Percentiles rank a stretch among this genome's conserved stretches.
Conservation (phyloP, 2,329 filamentous ascomycete species). For the Xylaria sp. region DNA sequence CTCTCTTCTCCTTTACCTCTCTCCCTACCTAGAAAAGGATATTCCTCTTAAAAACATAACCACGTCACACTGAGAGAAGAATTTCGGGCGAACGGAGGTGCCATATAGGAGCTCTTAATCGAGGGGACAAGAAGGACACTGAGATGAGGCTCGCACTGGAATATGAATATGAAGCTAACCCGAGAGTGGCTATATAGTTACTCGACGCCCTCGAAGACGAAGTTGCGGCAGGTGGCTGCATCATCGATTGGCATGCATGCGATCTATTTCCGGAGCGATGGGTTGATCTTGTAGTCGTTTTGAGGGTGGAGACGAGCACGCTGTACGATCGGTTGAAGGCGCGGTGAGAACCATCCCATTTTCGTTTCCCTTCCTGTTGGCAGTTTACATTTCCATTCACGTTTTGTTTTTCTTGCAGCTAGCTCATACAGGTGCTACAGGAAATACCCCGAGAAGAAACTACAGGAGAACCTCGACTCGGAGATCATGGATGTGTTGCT, state of each 20-base stretch:
- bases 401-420: too few species aligned
- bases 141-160: not conserved
- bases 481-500: slow-evolving; percentile 97
- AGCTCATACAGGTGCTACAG: slow-evolving; percentile 53
- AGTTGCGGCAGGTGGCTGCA: slow-evolving; percentile 79
- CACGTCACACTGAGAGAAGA: not conserved
- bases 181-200: slow-evolving; percentile 63
- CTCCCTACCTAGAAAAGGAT: not conserved
- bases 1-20: not conserved
- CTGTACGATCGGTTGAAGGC: slow-evolving; percentile 86
- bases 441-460: slow-evolving; percentile 85
- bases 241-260: slow-evolving; percentile 98
- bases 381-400: not conserved
- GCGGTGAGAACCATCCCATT: slow-evolving; percentile 61
- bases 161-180: slow-evolving; percentile 34
- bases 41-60: too few species aligned
- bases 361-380: not conserved
- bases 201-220: slow-evolving; percentile 91
- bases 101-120: not conserved
- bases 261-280: slow-evolving; percentile 93
- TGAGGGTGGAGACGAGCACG: slow-evolving; percentile 81
- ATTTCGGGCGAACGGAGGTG: not conserved
- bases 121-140: not conserved
- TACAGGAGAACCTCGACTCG: slow-evolving; percentile 95
- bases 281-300: slow-evolving; percentile 94